Evolutionary conservation across 2,329 filamentous ascomycete species (phyloP).

Genomic region (Chaetothyriales sp.): DNA sequence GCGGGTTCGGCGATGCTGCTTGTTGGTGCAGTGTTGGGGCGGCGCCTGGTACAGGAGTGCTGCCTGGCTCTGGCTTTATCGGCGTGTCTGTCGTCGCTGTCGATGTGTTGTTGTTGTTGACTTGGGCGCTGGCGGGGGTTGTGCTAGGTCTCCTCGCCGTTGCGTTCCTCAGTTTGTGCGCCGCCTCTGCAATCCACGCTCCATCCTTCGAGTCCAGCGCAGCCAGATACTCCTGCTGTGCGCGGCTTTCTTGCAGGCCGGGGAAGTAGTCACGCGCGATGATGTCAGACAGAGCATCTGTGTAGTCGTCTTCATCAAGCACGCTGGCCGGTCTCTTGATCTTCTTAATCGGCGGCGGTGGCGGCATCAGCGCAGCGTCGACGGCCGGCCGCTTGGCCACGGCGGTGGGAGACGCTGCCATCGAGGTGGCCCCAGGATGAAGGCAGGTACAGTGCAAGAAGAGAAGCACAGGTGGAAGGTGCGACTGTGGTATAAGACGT

Average conservation of each 20-base stretch:
- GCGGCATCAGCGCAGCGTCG: constrained; percentile 53
- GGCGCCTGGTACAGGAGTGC: constrained; percentile 46
- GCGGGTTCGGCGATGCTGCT: constrained; percentile 11
- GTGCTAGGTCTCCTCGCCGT: constrained; percentile 59
- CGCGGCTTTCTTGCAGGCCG: constrained; percentile 68
- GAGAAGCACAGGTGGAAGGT: too few species aligned
- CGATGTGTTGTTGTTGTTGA: constrained; percentile 3
- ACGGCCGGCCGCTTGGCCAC: constrained; percentile 6
- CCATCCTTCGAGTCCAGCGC: constrained; percentile 74
- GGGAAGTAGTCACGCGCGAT: constrained; percentile 96
- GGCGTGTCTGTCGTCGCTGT: constrained; percentile 12
- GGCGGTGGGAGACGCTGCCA: neutral
- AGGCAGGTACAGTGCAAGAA: neutral
- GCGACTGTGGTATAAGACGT: too few species aligned
- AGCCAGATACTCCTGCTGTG: constrained; percentile 81
- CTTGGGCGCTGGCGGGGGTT: neutral
- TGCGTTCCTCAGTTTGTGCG: constrained; percentile 54
- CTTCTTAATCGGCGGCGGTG: constrained; percentile 67
- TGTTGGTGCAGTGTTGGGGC: constrained; percentile 48
- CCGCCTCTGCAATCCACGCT: constrained; percentile 73
- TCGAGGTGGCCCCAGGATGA: neutral
- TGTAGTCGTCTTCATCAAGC: constrained; percentile 88
- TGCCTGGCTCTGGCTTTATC: constrained; percentile 20
- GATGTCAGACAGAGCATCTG: constrained; percentile 76
- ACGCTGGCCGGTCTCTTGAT: constrained; percentile 82